Base-by-base conservation (phyloP, 495 filamentous ascomycete species). In the Platismatia glauca region DNA sequence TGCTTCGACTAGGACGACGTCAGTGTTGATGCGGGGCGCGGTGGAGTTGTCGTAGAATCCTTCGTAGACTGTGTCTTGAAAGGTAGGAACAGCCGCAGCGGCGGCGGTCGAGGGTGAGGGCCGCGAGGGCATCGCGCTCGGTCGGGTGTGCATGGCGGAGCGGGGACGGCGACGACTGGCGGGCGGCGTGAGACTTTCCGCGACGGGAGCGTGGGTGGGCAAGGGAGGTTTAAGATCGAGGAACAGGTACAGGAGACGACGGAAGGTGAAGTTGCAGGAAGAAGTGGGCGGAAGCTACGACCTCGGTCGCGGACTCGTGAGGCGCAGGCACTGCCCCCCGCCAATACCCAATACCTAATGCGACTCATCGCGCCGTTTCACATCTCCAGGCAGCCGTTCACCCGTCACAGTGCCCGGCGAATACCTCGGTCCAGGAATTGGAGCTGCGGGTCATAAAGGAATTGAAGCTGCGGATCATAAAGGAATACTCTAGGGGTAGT, bases 1-100 rank as follows among this genome's bases (percentile, higher is more conserved):
- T 22, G 66, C 55, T 9, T 64, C 41, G 34, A 46, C 58, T 15
- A 67, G 37, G 16, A 64, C 39, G 41, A 50, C 43, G 39, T 64
- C 59, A 33, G 58, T 61, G 22, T 62, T 55, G 11, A 35, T 48
- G 11, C 61, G 65, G 9, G 61, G 65, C 6, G 50, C 65, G 16
- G 56, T 57, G 33, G 58, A 64, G 24, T 63, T 52, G 18, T 39
- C 12, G 61, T 60, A 43, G 56, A 48, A 67, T 4, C 43, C 44
- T 43, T 67, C 35, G 35, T 67, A 67, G 39, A 63, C 39, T 43
- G 2, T 27, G 48, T 67, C 61, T 13, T 38, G 56, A 33, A 39
- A 50, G 46, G 1, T 27, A 50, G 46, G 12, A 16, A 24, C 29
- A 0, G 16, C 46, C 15, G 46, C 24, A 50, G 24, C 13, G 22